A percentile compares a stretch with the other conserved stretches of the same genome.
Evolutionary conservation across 1,284 basidiomycete species (phyloP).

Genomic region (Ganoderma leucocontextum): DNA sequence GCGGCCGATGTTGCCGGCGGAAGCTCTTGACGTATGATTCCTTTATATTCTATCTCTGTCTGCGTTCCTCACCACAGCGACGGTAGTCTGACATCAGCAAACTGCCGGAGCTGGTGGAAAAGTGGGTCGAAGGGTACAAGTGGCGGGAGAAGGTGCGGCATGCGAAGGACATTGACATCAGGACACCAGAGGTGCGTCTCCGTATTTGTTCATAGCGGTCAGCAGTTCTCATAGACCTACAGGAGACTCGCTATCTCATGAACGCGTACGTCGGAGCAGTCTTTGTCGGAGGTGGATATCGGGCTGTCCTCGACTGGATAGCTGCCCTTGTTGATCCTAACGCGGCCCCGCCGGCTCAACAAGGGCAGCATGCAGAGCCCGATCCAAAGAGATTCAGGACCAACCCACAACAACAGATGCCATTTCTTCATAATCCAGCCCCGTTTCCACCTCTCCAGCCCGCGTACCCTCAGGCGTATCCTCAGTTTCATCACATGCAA

Average conservation of each 20-base stretch:
- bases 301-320: slow-evolving; percentile 63
- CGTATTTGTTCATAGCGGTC: slow-evolving; percentile 16
- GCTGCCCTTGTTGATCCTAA: slow-evolving; percentile 49
- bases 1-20: slow-evolving; percentile 58
- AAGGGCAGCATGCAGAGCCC: slow-evolving; percentile 28
- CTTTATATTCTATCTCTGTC: slow-evolving; percentile 11
- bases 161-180: slow-evolving; percentile 51
- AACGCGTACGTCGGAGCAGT: slow-evolving; percentile 74
- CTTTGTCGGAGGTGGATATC: slow-evolving; percentile 61
- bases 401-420: slow-evolving; percentile 26
- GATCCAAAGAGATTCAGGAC: slow-evolving; percentile 39
- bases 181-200: slow-evolving; percentile 55
- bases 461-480: slow-evolving; percentile 12
- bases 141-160: slow-evolving; percentile 67
- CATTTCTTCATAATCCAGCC: slow-evolving; percentile 9
- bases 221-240: slow-evolving; percentile 15
- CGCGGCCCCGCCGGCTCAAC: slow-evolving; percentile 36
- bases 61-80: slow-evolving; percentile 35
- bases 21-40: slow-evolving; percentile 59
- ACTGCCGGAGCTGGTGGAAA: slow-evolving; percentile 55
- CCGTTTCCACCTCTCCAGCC: slow-evolving; percentile 20
- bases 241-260: slow-evolving; percentile 70
- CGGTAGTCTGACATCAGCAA: slow-evolving; percentile 39
- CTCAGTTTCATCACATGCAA: slow-evolving; percentile 12
- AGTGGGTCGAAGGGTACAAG: slow-evolving; percentile 66